A percentile compares a stretch with the other conserved stretches of the same genome.
Conservation (phyloP, 1,284 basidiomycete species). For the Puccinia hordei region DNA sequence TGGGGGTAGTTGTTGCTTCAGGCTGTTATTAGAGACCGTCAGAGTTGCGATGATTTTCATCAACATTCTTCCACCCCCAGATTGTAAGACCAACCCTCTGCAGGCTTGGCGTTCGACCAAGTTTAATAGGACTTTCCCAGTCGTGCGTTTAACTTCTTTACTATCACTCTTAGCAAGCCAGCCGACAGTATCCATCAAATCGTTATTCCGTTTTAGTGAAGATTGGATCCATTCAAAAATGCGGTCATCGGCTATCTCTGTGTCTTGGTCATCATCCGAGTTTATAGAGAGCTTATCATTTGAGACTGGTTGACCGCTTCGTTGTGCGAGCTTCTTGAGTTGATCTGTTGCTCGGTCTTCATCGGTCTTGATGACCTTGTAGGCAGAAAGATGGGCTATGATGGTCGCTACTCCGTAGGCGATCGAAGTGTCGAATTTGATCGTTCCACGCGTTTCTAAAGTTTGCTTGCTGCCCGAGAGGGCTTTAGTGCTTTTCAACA, state of each 20-base stretch:
- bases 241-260: conserved; percentile 66
- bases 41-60: conserved; percentile 65
- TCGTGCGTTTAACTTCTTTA: conserved; percentile 57
- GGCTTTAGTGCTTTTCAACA: background rate
- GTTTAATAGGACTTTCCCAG: conserved; percentile 67
- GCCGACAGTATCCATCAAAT: conserved; percentile 67
- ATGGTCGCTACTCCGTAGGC: conserved; percentile 74
- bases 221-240: conserved; percentile 65
- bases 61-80: conserved; percentile 77
- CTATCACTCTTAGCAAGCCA: conserved; percentile 61
- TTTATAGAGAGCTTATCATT: conserved; percentile 53
- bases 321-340: conserved; percentile 52
- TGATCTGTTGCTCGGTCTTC: conserved; percentile 65
- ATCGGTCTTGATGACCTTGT: conserved; percentile 70
- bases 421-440: conserved; percentile 10
- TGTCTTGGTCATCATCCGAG: conserved; percentile 64
- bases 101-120: conserved; percentile 75
- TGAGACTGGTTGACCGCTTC: conserved; percentile 50
- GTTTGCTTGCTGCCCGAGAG: background rate
- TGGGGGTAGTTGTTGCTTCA: background rate
- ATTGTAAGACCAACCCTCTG: conserved; percentile 76
- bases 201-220: conserved; percentile 66
- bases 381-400: conserved; percentile 71
- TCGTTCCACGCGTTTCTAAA: background rate
- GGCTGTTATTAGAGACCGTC: conserved; percentile 29